phyloP scores from a whole-genome alignment of 176 grass and related monocot genomes.

The Juncus effusus region DNA sequence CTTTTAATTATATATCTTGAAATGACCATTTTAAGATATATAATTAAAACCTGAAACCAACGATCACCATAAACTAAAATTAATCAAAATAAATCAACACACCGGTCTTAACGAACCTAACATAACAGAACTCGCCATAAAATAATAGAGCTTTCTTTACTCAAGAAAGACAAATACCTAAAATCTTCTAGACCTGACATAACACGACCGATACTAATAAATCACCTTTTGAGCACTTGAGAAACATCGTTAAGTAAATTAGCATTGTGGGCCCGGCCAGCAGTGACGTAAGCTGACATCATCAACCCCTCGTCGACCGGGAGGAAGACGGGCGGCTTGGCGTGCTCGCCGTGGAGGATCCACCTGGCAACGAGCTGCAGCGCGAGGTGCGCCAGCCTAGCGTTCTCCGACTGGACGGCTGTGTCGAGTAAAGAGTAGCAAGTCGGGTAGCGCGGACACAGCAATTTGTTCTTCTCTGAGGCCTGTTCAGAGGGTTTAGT shows the following conservation, averaged over 20 bases:
- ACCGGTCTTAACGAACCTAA: too few relatives aligned
- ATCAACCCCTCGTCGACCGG: slow-evolving; percentile 85
- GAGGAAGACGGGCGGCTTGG: slow-evolving; percentile 44
- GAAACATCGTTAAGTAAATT: slow-evolving; percentile 75
- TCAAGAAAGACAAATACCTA: too few relatives aligned
- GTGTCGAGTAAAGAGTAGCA: slow-evolving; percentile 68
- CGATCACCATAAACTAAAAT: too few relatives aligned
- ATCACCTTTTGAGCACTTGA: slow-evolving; percentile 45
- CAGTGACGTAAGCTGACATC: slow-evolving; percentile 61
- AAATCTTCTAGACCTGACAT: too few relatives aligned
- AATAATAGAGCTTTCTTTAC: too few relatives aligned
- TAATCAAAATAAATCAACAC: too few relatives aligned
- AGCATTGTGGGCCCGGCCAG: slow-evolving; percentile 55
- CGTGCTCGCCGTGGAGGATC: slow-evolving; percentile 64
- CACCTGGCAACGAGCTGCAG: slow-evolving; percentile 76
- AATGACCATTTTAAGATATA: too few relatives aligned
- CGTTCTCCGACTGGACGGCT: slow-evolving; percentile 76
- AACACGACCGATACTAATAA: too few relatives aligned
- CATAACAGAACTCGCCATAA: too few relatives aligned
- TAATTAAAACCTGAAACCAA: too few relatives aligned
- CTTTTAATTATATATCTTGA: too few relatives aligned
- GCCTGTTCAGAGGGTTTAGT: slow-evolving; percentile 29
- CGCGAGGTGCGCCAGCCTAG: slow-evolving; percentile 64
- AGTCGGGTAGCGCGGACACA: slow-evolving; percentile 61
- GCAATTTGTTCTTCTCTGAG: slow-evolving; percentile 76